Evolutionary conservation across 208 protist genomes (phyloP), one percentile per base, ranked within the genome.

Genomic region (Crithidia bombi): DNA sequence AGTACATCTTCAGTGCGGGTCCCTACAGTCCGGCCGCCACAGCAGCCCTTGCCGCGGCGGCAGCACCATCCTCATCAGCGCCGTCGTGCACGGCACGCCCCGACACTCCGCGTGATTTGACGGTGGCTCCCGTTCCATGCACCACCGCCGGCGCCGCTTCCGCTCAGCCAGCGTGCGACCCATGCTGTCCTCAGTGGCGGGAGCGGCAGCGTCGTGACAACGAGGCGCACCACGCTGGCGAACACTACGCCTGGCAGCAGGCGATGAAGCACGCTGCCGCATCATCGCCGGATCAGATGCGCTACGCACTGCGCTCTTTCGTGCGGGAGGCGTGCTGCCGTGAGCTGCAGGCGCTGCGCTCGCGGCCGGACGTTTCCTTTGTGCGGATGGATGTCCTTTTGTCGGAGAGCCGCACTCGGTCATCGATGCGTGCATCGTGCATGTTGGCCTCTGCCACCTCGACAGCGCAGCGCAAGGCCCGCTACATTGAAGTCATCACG

Each of bases 1-100:
- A 76, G 50, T 86, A 87, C 61, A 80, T 61, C 46, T 90, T 90
- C 69, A 90, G 85, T 54, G 47, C 64, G 30, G 68, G 47, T 26
- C 65, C 81, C 9, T 89, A 85, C 73, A 66, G 68, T 49, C 75
- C 63, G 6, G 41, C 63, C 21, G 56, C 41, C 43, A 58, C 74
- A 7, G 55, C 63, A 19, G 62, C 66, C 49, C 64, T 77, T 32
- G 56, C 43, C 36, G 38, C 69, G 7, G 59, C 50, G 32, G 51
- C 52, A 7, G 59, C 56, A 39, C 44, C 62, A 39, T n/a, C 46
- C 7, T 33, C 74, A 50, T 26, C 49, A 69, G 47, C 39, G 52
- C 5, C 19, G 17, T 23, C 33, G 30, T 57, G 38, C 11, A 25
- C 38, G 15, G 32, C 38, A 12, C 58, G 54, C 10, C 61, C 66